Base-by-base conservation (phyloP, 129 eudicot species). In the Flaveria linearis region DNA sequence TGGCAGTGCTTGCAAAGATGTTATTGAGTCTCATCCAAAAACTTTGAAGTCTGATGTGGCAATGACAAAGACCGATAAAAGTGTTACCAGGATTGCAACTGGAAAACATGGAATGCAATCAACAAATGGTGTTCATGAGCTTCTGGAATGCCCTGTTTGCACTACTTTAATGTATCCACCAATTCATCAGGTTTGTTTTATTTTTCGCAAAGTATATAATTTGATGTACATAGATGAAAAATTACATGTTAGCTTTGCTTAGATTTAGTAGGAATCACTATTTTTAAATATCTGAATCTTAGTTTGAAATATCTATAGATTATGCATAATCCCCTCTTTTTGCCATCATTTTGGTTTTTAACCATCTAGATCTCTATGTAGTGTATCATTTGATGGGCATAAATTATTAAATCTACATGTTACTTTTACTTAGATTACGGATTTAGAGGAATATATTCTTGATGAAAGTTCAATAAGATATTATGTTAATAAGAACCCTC, bases 91-190 rank as follows among this genome's bases (percentile, higher is more conserved):
- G 79, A 53, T 57, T 46, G 76, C 71, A 23, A 66, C 65, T 17
- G 84, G 84, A 57, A 90, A 90, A 77, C 82, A 82, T 71, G 86
- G 85, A 52, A 61, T 82, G 53, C 81, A 83, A 58, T 90, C 92
- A 64, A 80, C 81, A 53, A 88, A 84, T 77, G 89, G 88, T 45
- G 96, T 92, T 65, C 88, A 89, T 45, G 98, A 89, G 77, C 92
- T 92, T 76, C 91, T 92, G 77, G 91, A 86, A 69, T 92, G 97
- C 71, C 91, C 93, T 25, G 88, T 86, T 61, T 92, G 97, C 78
- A 73, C 81, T 52, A 82, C 78, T 73, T 87, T 88, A 72, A 87
- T 92, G 91, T 89, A 89, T 79, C 93, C 93, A 79, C 97, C 96
- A 14, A 87, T 92, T 79, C 91, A 87, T 82, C 97, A 92, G 97